Base-by-base conservation (phyloP, 495 filamentous ascomycete genomes). In the Neurospora hispaniola region DNA sequence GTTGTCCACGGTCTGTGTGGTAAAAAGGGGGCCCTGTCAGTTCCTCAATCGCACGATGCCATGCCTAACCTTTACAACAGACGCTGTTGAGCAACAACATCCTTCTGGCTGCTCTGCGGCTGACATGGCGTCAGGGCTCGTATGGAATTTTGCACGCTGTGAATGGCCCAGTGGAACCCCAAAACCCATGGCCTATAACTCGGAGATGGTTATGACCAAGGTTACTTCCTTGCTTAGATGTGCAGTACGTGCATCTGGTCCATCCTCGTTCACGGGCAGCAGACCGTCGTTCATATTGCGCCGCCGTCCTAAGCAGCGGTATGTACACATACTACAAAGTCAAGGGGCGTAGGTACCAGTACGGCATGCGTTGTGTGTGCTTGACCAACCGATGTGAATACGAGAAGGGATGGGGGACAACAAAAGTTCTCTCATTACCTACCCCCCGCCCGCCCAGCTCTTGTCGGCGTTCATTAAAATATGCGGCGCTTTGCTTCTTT, bases 31-130 rank as follows among this genome's bases (percentile, higher is more conserved):
- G 20, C 44, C n/a, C n/a, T 48, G 44, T 48, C 44, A 11, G n/a
- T 48, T 48, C 44, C 44, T 48, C 20, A 20, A n/a, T 48, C 44
- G 9, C 44, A 48, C 44, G 18, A 46, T 46, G 20, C n/a, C 8
- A 46, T 46, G 44, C 44, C 43, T 46, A 46, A 46, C 43, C 43
- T n/a, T n/a, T 12, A 48, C 44, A n/a, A 7, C 9, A 14, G 7
- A 16, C 54, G 27, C 54, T 35, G 12, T 62, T 62, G 27, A 62
- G 38, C 12, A 27, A 20, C 70, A 71, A 71, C 18, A 31, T 43
- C 70, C n/a, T 59, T 71, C 39, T 62, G 20, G 70, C 31, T 62
- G 41, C 27, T 62, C 42, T 72, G 71, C 71, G 71, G 71, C 71
- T 72, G 71, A 69, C 35, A 72, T 68, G 71, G 71, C 71, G 23